These are phyloP conservation scores for Luffa aegyptiaca DNA, from an alignment of 306 rosid species.

Conservation along the genomic window DNA sequence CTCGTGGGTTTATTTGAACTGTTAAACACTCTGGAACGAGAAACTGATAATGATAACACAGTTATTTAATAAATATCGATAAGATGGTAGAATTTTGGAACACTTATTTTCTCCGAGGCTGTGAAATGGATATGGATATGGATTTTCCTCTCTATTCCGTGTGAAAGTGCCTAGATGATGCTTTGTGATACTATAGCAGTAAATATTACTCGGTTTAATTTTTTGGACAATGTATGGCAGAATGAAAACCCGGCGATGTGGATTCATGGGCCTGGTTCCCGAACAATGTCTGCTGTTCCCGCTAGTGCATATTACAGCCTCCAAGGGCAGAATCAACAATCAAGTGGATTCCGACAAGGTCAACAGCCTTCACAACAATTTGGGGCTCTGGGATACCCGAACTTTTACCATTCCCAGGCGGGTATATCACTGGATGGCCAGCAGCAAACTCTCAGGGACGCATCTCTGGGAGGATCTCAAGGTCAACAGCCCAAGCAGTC, in stretches of 20 bases:
- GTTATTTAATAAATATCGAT: not conserved
- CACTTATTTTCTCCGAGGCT: not conserved
- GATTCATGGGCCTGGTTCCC: slow-evolving; percentile 93
- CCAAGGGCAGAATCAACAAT: slow-evolving; percentile 93
- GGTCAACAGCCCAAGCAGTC: slow-evolving; percentile 84
- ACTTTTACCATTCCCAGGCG: slow-evolving; percentile 73
- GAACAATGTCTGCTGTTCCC: slow-evolving; percentile 83
- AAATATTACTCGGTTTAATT: not conserved
- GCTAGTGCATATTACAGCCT: slow-evolving; percentile 71
- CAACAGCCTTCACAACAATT: slow-evolving; percentile 89
- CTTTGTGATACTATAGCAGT: not conserved
- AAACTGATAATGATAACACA: not conserved
- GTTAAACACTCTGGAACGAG: not conserved
- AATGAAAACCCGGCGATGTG: slow-evolving; percentile 91
- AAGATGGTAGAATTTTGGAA: not conserved
- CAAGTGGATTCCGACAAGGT: slow-evolving; percentile 69
- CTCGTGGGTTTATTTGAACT: not conserved
- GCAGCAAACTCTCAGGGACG: slow-evolving; percentile 80
- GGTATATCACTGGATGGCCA: slow-evolving; percentile 78
- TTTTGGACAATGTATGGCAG: slow-evolving; percentile 25
- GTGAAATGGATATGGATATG: not conserved
- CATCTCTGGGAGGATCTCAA: slow-evolving; percentile 63
- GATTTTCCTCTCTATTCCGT: not conserved
- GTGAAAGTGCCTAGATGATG: not conserved
- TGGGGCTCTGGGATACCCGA: slow-evolving; percentile 60